phyloP scores from a whole-genome alignment of 164 flowering plant genomes.

The Annona squamosa region DNA sequence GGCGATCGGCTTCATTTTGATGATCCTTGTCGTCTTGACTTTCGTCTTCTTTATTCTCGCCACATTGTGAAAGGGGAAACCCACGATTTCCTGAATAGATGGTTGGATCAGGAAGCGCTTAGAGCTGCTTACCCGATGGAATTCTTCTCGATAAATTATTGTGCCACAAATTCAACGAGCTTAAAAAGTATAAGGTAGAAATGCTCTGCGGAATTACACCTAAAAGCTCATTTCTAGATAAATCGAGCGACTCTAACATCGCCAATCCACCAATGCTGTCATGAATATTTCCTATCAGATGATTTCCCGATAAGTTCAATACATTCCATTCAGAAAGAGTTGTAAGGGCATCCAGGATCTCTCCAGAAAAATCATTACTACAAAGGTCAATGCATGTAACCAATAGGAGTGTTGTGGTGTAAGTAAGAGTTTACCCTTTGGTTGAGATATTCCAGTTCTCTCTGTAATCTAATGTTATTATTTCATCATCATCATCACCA shows the following conservation, averaged over 20 bases:
- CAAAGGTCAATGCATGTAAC: constrained; percentile 13
- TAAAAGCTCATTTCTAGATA: constrained; percentile 13
- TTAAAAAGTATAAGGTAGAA: constrained; percentile 3
- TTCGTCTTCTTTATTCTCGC: constrained; percentile 3
- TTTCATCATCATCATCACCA: not conserved
- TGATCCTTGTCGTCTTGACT: not conserved
- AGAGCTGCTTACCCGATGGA: constrained; percentile 16
- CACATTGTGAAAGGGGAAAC: constrained; percentile 11
- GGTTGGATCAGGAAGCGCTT: constrained; percentile 7
- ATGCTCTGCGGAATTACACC: constrained; percentile 16
- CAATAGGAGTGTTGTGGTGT: constrained; percentile 1
- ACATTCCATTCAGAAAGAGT: constrained; percentile 4
- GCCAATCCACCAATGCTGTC: constrained; percentile 4
- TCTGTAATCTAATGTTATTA: not conserved
- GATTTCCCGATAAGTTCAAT: constrained; percentile 4
- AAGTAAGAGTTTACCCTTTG: constrained; percentile 9
- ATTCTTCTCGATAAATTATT: constrained; percentile 18
- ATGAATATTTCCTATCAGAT: constrained; percentile 11
- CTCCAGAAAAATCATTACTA: constrained; percentile 8
- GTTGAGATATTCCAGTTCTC: not conserved
- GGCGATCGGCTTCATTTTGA: not conserved
- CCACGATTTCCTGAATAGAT: constrained; percentile 16
- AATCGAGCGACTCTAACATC: constrained; percentile 15
- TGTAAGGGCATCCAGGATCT: constrained; percentile 9
- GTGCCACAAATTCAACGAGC: constrained; percentile 17